These are phyloP conservation scores for Claviceps digitariae DNA, from an alignment of 2,329 filamentous ascomycete genomes.

Conservation along the genomic window DNA sequence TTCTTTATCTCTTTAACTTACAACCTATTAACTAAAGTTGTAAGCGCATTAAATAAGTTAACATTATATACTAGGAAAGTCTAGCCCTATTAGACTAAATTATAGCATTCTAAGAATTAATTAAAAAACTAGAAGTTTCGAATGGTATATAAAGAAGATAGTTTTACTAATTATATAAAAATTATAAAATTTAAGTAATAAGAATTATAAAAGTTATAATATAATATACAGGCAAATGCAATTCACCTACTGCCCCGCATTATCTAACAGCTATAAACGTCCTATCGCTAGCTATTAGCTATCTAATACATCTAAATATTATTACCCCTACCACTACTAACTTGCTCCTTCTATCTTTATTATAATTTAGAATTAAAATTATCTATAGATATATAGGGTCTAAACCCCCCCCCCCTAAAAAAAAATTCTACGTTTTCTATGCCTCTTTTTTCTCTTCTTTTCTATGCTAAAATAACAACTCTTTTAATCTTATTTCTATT, in stretches of 20 bases:
- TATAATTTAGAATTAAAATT: not conserved
- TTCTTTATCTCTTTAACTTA: not conserved
- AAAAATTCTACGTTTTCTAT: not conserved
- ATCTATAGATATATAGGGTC: not conserved
- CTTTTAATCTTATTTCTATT: not conserved
- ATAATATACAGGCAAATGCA: no score
- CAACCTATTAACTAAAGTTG: not conserved
- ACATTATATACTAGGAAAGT: not conserved
- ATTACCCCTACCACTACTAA: no score
- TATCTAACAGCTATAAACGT: not conserved
- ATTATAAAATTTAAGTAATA: no score
- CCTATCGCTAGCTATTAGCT: no score
- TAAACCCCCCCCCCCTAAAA: not conserved
- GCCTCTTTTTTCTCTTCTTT: not conserved
- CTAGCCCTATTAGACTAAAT: not conserved
- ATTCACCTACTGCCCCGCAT: not conserved
- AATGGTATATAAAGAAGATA: no score
- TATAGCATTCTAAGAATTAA: no score
- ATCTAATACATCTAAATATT: no score
- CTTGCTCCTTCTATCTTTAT: not conserved
- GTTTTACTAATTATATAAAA: no score
- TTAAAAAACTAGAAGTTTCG: no score
- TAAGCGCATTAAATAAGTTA: not conserved
- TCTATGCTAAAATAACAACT: not conserved
- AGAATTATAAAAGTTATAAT: no score